Conservation (phyloP, 371 early-diverging fungal species). For the Syncephalastrum monosporum region DNA sequence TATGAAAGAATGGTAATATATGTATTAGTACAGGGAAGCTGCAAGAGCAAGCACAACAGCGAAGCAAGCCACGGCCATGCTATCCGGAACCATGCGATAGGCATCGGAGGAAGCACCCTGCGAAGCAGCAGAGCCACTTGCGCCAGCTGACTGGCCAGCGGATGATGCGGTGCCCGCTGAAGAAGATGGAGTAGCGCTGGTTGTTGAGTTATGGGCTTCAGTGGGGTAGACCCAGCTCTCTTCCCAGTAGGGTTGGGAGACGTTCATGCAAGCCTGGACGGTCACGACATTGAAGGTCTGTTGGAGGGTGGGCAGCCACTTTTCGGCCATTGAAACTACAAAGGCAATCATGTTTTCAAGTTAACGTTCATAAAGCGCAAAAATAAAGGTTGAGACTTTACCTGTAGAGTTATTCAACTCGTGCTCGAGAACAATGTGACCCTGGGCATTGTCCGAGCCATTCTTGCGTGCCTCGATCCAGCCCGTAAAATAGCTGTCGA, state of each 20-base stretch:
- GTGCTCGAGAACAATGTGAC: slow-evolving; percentile 53
- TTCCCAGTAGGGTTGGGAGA: slow-evolving; percentile 53
- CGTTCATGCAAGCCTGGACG: slow-evolving; percentile 48
- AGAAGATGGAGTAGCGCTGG: slow-evolving; percentile 1
- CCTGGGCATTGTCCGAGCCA: slow-evolving; percentile 28
- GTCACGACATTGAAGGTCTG: slow-evolving; percentile 42
- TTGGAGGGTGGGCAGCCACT: slow-evolving; percentile 46
- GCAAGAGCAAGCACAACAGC: no score
- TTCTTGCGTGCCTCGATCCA: slow-evolving; percentile 38
- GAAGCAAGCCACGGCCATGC: no score
- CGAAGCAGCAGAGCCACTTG: neutral
- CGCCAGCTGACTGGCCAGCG: neutral
- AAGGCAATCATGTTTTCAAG: no score
- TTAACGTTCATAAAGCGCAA: no score
- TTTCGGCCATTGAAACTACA: slow-evolving; percentile 40
- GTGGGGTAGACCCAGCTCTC: slow-evolving; percentile 35
- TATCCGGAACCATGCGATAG: no score
- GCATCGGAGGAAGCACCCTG: no score
- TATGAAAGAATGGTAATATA: no score
- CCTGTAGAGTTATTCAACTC: slow-evolving; percentile 42
- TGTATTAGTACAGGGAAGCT: no score
- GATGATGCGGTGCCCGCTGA: slow-evolving; percentile 10
- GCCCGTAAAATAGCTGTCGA: slow-evolving; percentile 36
- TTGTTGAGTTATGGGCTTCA: slow-evolving; percentile 15
- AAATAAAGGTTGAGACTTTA: no score